Percentiles rank a stretch among this genome's conserved stretches.
Conservation (phyloP, 2,329 filamentous ascomycete species). For the Onygenales sp. region DNA sequence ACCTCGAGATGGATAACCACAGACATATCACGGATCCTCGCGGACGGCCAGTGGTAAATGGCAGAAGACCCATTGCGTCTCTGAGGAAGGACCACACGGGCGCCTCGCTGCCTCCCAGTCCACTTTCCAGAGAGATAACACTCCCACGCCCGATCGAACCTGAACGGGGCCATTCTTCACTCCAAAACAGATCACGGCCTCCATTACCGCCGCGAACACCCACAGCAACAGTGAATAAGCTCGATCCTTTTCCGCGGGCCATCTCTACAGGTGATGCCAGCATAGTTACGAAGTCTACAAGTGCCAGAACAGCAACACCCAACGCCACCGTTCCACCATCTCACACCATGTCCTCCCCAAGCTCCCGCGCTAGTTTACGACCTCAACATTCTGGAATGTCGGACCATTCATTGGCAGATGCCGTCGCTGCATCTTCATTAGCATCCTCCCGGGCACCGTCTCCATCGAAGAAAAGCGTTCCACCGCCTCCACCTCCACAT, state of each 20-base stretch:
- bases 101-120: neutral
- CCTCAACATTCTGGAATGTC: conserved; percentile 20
- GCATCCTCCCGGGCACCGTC: conserved; percentile 34
- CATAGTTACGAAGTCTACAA: neutral
- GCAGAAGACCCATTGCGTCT: neutral
- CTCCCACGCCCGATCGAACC: neutral
- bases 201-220: neutral
- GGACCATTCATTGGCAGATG: conserved; percentile 34
- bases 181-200: neutral
- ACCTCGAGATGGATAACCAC: neutral
- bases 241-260: neutral
- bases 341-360: neutral
- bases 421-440: conserved; percentile 39
- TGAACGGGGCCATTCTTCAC: neutral
- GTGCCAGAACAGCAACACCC: neutral
- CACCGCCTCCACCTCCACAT: conserved; percentile 29
- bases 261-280: neutral
- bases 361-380: conserved; percentile 19
- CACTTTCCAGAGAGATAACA: neutral
- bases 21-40: neutral
- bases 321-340: neutral
- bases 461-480: conserved; percentile 24
- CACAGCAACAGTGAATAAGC: neutral
- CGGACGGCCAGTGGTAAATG: neutral
- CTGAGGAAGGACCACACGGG: neutral